Evolutionary conservation across 1,284 basidiomycete genomes (phyloP), one percentile per base, ranked within the genome.

Genomic region (Coniferiporia sulphurascens): DNA sequence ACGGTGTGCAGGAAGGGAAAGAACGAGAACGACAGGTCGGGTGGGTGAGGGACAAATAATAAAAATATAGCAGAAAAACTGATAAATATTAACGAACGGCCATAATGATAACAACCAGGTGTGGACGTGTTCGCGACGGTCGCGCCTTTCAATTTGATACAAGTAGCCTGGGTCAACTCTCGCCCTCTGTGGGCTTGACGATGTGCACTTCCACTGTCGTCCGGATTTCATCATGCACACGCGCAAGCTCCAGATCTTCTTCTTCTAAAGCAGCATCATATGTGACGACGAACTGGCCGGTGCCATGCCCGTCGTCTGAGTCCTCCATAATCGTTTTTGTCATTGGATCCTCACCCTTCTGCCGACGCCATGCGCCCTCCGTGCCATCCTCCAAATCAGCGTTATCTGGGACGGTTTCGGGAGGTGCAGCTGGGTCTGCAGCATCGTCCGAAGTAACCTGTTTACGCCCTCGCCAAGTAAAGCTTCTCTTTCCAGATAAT

Each of bases 151-250:
- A 34, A 27, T 46, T 46, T 19, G 15, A 17, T 46, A 21, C 12
- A 3, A 17, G 15, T n/a, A 17, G 12, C 44, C 15, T 15, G 35
- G 8, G 55, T 19, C 52, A 53, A 34, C 48, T 22, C 15, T 46
- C 48, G 27, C 56, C 56, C 12, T 53, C 56, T 17, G 50, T 27
- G 17, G 50, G 15, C 36, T 46, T 58, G 41, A 56, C 54, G 22
- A 60, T 41, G 22, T 56, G 59, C 9, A 60, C 59, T 22, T 60
- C 59, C 32, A 60, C 59, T 10, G 59, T 60, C 19, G 58, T 56
- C 4, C 49, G 53, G 8, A 56, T 56, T 15, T 60, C 59, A 19
- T 52, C 54, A 15, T 60, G 53, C 15, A 36, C 59, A 7, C 54
- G 52, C 13, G 53, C 59, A 36, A 54, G 48, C n/a, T 36, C 49